Conservation (phyloP, 2,329 filamentous ascomycete genomes). For the Colletotrichum truncatum region DNA sequence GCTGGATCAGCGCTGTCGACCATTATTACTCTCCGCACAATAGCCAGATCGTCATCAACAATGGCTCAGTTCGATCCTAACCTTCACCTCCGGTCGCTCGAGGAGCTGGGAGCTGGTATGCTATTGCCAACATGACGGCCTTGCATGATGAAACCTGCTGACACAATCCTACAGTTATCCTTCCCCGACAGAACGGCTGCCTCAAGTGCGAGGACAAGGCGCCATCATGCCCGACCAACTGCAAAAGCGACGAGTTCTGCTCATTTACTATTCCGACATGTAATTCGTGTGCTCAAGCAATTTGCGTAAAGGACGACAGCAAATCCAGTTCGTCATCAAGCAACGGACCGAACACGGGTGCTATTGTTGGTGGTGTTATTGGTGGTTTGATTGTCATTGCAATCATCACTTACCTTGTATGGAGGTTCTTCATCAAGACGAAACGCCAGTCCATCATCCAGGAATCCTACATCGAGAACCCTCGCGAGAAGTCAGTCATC, state of each 20-base stretch:
- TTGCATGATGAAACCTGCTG: not conserved
- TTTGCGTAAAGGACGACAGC: conserved; percentile 51
- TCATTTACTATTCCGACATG: conserved; percentile 57
- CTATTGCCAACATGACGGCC: not conserved
- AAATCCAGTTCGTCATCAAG: conserved; percentile 29
- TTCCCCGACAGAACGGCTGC: conserved; percentile 53
- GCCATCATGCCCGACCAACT: conserved; percentile 54
- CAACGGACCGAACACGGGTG: conserved; percentile 73
- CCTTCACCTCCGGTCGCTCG: conserved; percentile 29
- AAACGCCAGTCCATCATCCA: conserved; percentile 70
- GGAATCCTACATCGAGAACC: conserved; percentile 65
- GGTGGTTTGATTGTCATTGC: conserved; percentile 82
- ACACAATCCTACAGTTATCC: conserved; percentile 35
- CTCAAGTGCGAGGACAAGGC: conserved; percentile 53
- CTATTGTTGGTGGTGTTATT: conserved; percentile 91
- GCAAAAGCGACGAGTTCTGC: conserved; percentile 52
- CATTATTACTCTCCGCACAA: not conserved
- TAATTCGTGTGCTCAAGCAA: conserved; percentile 54
- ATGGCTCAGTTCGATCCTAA: conserved; percentile 30
- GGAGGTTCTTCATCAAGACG: conserved; percentile 87
- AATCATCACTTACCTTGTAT: conserved; percentile 81
- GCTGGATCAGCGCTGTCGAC: conserved; percentile 19
- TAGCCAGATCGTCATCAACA: not conserved
- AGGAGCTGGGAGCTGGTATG: conserved; percentile 30
- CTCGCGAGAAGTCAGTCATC: conserved; percentile 64